Evolutionary conservation across 1,139 yeast genomes (phyloP), one percentile per base, ranked within the genome.

Genomic region (Taphrina confusa): DNA sequence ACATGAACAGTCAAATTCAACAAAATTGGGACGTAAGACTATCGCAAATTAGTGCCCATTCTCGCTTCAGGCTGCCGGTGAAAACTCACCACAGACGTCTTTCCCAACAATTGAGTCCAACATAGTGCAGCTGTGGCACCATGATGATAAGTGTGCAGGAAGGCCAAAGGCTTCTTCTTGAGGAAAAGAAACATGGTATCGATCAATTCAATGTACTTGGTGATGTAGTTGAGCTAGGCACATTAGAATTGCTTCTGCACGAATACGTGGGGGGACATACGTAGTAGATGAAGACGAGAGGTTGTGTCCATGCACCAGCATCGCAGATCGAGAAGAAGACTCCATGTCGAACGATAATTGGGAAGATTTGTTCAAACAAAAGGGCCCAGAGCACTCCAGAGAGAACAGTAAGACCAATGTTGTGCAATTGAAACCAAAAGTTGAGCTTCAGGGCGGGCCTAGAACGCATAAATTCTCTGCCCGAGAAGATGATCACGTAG

Each of bases 61-160:
- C n/a, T n/a, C n/a, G n/a, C n/a, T n/a, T n/a, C n/a, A n/a, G n/a
- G n/a, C n/a, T n/a, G n/a, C n/a, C n/a, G n/a, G n/a, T n/a, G 51
- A 8, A 30, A 23, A 57, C 61, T 28, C 37, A 61, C 63, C 27
- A 76, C 95, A 8, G 97, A 82, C 55, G 98, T 92, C 65, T 79
- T 76, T 64, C 98, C 98, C 65, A 87, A 82, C 70, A 92, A 80
- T 77, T 92, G 98, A 59, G 96, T 87, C 83, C 84, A 92, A 75
- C 98, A 92, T 67, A 92, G 78, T 70, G 92, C 78, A 12, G 97
- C 98, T 62, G 98, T 92, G 66, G 97, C 97, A 64, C 98, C 98
- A 72, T 92, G 98, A 75, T 92, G 98, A 77, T 90, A 92, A 63
- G 95, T 89, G 78, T 92, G 98, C 74, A 92, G 79, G 44, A 54